These are phyloP conservation scores for Herpetomonas muscarum DNA, from an alignment of 208 protist species.

Conservation along the genomic window DNA sequence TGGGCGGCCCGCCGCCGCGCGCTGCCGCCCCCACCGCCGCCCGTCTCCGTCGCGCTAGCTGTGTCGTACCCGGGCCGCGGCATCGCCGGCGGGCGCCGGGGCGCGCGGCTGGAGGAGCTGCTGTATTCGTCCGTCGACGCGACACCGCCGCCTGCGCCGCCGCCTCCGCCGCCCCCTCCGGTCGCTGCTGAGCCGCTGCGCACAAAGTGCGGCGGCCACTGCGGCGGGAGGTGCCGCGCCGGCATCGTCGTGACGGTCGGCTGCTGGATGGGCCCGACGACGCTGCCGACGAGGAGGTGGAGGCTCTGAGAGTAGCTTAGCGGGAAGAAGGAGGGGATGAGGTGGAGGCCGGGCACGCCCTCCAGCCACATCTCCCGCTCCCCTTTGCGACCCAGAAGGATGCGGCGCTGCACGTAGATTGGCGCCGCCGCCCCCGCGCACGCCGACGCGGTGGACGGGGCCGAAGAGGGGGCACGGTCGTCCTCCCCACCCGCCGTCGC, in stretches of 20 bases:
- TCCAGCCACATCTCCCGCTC: conserved; percentile 49
- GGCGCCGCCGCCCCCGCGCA: not conserved
- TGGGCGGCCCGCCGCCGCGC: conserved; percentile 7
- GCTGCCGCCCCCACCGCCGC: not conserved
- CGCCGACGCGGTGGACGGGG: not conserved
- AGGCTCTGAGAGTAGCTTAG: conserved; percentile 54
- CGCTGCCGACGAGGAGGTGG: conserved; percentile 62
- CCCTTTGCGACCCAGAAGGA: conserved; percentile 56
- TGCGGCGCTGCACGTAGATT: conserved; percentile 44
- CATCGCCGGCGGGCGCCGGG: conserved; percentile 4
- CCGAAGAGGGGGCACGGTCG: too few relatives aligned
- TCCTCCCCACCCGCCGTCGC: not conserved
- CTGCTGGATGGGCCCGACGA: conserved; percentile 80
- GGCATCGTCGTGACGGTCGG: conserved; percentile 62
- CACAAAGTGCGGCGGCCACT: conserved; percentile 78
- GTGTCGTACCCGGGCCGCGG: not conserved
- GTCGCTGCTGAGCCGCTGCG: conserved; percentile 5
- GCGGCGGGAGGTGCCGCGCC: conserved; percentile 59
- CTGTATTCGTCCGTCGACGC: conserved; percentile 70
- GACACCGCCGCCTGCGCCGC: not conserved
- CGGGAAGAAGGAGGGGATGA: conserved; percentile 43
- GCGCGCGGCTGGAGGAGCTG: conserved; percentile 46
- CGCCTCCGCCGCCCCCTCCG: conserved; percentile 3
- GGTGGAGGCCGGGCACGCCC: conserved; percentile 20
- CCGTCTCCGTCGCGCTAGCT: not conserved